These are phyloP conservation scores for Arthrobotrys iridis DNA, from an alignment of 2,329 filamentous ascomycete species.

Conservation along the genomic window DNA sequence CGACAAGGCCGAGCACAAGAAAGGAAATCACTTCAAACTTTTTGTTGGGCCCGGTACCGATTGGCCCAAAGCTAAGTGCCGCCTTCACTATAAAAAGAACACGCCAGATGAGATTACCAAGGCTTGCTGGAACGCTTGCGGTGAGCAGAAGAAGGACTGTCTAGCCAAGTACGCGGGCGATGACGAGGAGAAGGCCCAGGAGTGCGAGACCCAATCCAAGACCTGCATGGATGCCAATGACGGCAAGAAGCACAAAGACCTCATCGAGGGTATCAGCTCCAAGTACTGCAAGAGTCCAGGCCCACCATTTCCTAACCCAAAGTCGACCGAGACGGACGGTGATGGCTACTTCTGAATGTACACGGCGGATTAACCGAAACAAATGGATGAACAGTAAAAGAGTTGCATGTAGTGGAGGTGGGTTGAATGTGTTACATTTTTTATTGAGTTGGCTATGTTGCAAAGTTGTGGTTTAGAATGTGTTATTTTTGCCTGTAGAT, in stretches of 20 bases:
- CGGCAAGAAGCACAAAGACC: neutral
- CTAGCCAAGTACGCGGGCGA: neutral
- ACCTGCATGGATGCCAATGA: neutral
- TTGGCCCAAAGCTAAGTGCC: neutral
- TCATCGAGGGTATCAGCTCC: neutral
- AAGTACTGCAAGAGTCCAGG: neutral
- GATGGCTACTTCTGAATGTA: neutral
- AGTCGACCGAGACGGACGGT: neutral
- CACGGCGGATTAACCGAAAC: neutral
- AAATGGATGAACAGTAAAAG: neutral
- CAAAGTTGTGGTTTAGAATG: neutral
- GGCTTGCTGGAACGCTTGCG: neutral
- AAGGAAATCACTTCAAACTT: neutral
- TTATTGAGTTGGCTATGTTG: neutral
- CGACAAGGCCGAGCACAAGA: neutral
- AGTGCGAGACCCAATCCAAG: neutral
- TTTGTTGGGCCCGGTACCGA: neutral
- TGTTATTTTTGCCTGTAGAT: neutral
- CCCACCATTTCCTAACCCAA: neutral
- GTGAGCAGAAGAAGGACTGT: neutral
- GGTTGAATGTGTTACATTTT: neutral
- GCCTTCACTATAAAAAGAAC: no score
- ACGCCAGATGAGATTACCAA: neutral
- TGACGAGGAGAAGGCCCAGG: neutral
- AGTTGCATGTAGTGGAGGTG: neutral